Evolutionary conservation across 768 basidiomycete genomes (phyloP).

Genomic region (Inosperma sp.): DNA sequence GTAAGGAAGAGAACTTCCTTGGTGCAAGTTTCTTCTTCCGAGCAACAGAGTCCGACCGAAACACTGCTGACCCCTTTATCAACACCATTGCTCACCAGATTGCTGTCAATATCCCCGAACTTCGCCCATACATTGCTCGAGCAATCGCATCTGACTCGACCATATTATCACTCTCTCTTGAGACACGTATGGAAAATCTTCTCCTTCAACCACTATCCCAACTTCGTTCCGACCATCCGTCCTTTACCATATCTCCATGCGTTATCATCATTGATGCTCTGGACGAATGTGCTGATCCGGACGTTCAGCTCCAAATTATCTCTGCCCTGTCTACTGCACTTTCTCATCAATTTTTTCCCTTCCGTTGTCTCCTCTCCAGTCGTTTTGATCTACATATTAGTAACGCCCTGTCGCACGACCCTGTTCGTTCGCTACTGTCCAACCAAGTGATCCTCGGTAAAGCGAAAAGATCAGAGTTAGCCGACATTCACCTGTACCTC

Average conservation of each 20-base stretch:
- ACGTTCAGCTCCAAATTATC: conserved; percentile 12
- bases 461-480: neutral
- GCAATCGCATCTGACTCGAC: neutral
- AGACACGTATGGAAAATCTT: neutral
- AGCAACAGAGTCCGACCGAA: neutral
- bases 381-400: conserved; percentile 14
- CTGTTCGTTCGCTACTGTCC: too few species aligned
- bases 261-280: conserved; percentile 5
- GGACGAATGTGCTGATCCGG: conserved; percentile 14
- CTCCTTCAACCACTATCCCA: neutral
- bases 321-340: neutral
- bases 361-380: conserved; percentile 16
- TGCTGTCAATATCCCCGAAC: neutral
- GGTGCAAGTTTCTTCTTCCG: conserved; percentile 13
- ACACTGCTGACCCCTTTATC: conserved; percentile 7
- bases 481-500: neutral
- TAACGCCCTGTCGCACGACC: neutral
- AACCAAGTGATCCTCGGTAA: neutral
- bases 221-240: neutral
- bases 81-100: conserved; percentile 14
- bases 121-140: neutral
- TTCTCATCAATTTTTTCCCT: neutral
- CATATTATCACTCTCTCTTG: neutral
- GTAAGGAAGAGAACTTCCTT: neutral
- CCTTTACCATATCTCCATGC: neutral